phyloP scores from a whole-genome alignment of 495 filamentous ascomycete species.

The Neurospora sp. region DNA sequence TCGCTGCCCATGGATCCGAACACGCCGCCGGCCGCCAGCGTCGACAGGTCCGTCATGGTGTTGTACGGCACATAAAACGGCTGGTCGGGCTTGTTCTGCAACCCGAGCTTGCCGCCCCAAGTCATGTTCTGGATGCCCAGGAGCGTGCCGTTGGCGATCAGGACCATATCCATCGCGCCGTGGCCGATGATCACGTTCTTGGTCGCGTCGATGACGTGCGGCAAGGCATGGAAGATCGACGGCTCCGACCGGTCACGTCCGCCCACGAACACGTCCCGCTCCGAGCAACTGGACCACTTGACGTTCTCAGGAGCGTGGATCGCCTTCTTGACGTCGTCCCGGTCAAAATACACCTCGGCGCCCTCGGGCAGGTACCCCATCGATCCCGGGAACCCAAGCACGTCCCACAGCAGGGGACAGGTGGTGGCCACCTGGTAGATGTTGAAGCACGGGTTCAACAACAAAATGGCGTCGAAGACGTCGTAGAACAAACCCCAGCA shows the following conservation, averaged over 20 bases:
- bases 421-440: conserved; percentile 65
- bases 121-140: conserved; percentile 79
- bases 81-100: conserved; percentile 45
- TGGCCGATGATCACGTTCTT: conserved; percentile 61
- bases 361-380: conserved; percentile 41
- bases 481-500: conserved; percentile 40
- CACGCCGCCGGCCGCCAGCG: conserved; percentile 41
- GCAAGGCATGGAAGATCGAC: conserved; percentile 43
- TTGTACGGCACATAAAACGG: conserved; percentile 60
- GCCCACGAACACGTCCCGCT: conserved; percentile 44
- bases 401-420: conserved; percentile 63
- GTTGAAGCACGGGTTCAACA: conserved; percentile 73
- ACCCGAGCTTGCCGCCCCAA: conserved; percentile 63
- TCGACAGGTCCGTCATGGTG: conserved; percentile 24
- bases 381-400: conserved; percentile 51
- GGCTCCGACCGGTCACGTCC: conserved; percentile 37
- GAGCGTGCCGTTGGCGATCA: conserved; percentile 58
- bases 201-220: conserved; percentile 60
- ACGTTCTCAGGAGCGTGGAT: conserved; percentile 53
- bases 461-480: conserved; percentile 41
- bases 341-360: conserved; percentile 64
- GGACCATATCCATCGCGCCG: conserved; percentile 46
- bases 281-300: conserved; percentile 50
- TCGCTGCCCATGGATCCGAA: conserved; percentile 55
- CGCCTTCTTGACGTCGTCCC: conserved; percentile 62